Evolutionary conservation across 164 flowering plant genomes (phyloP), one percentile per base, ranked within the genome.

Genomic region (Tinospora cordifolia): DNA sequence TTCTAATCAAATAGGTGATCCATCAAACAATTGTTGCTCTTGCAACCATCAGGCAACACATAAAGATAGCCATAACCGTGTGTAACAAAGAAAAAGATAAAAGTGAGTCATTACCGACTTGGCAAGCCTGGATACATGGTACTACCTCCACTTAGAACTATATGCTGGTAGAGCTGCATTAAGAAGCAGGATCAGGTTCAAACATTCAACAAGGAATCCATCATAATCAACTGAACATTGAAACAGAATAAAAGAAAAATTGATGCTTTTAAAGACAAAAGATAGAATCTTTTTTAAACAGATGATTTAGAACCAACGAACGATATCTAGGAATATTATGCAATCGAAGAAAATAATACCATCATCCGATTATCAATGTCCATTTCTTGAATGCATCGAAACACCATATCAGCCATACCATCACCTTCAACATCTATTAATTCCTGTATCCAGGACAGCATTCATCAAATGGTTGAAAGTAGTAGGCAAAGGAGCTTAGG

Each of bases 361-460:
- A 88, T 86, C 99, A 92, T 94, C 21, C 98, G 80, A 49, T 94
- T 94, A 81, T 94, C 97, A 73, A 92, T 94, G 78, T 92, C 99
- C 98, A 92, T 94, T 80, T 94, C 98, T 80, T 92, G 99, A 73
- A 92, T 94, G 83, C 99, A 90, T 75, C 86, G 96, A 71, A 94
- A 94, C 69, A 94, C 99, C 98, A 94, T 94, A 73, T 94, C 99
- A 70, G 98, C 99, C 91, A 92, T 89, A 69, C 99, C 99, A 87
- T 94, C 98, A 69, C 99, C 97, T 84, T 92, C 98, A 72, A 94
- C 98, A 76, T 92, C 99, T 68, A 94, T 92, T 54, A 94, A 91
- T 76, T 94, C 98, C 99, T 94, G 82, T 77, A 84, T 27, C 27
- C 60, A 69, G 44, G 58, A 27, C 9, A 27, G 54, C 62, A 57